Conservation (phyloP, 768 basidiomycete species). For the Tephrocybe rancida region DNA sequence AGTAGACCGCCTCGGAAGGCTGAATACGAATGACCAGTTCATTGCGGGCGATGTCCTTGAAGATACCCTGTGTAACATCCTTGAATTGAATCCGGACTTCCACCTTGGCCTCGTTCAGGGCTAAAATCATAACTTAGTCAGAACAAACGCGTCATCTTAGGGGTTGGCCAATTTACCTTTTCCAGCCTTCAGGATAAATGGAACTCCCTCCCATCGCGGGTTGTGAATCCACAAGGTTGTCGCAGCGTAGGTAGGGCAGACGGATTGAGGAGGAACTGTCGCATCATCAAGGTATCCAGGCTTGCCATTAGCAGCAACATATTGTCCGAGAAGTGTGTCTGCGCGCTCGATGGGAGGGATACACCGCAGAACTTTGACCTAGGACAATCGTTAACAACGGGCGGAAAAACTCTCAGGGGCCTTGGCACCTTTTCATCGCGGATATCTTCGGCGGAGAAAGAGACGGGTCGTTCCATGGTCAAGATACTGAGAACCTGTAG, state of each 20-base stretch:
- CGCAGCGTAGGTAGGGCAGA: constrained; percentile 94
- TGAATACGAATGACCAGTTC: constrained; percentile 98
- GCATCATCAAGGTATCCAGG: constrained; percentile 99
- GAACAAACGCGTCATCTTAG: neutral
- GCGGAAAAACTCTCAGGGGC: constrained; percentile 1
- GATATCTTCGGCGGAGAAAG: constrained; percentile 96
- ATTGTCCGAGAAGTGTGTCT: constrained; percentile 94
- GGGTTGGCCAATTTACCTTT: constrained; percentile 65
- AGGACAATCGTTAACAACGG: constrained; percentile 7
- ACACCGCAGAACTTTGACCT: constrained; percentile 95
- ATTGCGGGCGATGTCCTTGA: constrained; percentile 94
- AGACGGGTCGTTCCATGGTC: constrained; percentile 98
- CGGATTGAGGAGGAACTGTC: constrained; percentile 89
- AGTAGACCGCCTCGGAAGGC: constrained; percentile 93
- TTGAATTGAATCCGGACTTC: constrained; percentile 98
- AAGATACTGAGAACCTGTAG: constrained; percentile 93
- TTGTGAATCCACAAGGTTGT: constrained; percentile 91
- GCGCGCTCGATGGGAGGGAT: constrained; percentile 79
- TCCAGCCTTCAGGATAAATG: constrained; percentile 97
- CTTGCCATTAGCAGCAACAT: constrained; percentile 85
- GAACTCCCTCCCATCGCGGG: constrained; percentile 98
- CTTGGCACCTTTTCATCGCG: constrained; percentile 90
- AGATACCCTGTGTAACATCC: constrained; percentile 95
- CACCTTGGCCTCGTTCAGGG: constrained; percentile 97
- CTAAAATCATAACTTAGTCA: constrained; percentile 41